Evolutionary conservation across 371 early-diverging fungal genomes (phyloP).

Genomic region (Saksenaea vasiformis): DNA sequence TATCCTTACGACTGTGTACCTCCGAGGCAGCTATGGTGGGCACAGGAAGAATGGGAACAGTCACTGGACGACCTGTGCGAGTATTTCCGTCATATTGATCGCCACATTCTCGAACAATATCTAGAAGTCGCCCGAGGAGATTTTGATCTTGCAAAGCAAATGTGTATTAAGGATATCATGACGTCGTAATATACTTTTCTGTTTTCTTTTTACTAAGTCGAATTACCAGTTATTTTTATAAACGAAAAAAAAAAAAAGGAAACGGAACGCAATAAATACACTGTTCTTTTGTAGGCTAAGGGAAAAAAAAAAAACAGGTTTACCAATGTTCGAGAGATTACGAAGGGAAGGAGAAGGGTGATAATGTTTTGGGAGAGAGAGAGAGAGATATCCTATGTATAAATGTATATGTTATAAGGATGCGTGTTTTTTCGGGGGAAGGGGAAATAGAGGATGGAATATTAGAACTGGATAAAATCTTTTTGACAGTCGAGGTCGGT

Average conservation of each 20-base stretch:
- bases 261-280: slow-evolving; percentile 5
- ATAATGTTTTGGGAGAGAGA: background rate
- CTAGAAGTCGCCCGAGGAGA: slow-evolving; percentile 8
- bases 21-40: background rate
- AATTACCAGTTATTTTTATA: background rate
- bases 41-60: background rate
- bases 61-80: slow-evolving; percentile 6
- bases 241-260: background rate
- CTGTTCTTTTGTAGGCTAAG: background rate
- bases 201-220: background rate
- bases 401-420: background rate
- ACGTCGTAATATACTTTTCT: no score
- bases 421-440: background rate
- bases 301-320: background rate
- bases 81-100: slow-evolving; percentile 16
- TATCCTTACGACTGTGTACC: background rate
- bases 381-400: background rate
- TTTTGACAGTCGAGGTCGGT: background rate
- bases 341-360: background rate
- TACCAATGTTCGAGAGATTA: background rate
- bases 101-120: slow-evolving; percentile 11
- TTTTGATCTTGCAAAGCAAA: slow-evolving; percentile 12
- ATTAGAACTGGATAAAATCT: background rate
- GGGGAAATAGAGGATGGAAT: background rate
- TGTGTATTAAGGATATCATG: slow-evolving; percentile 11